A percentile compares a stretch with the other conserved stretches of the same genome.
phyloP scores from a whole-genome alignment of 805 yeast species.

The Cyberlindnera petersonii region DNA sequence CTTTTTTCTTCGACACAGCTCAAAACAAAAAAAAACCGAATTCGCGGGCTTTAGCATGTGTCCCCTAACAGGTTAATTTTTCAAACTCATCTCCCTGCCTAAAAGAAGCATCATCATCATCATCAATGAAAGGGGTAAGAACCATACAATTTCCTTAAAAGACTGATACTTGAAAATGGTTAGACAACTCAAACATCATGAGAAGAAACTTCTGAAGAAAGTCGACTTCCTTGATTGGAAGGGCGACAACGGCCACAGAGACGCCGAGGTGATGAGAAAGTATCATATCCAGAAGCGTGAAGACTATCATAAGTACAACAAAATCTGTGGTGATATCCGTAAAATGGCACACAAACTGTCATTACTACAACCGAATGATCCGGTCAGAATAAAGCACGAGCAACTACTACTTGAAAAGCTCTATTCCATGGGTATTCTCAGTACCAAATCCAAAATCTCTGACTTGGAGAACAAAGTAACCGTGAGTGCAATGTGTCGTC shows the following conservation, averaged over 20 bases:
- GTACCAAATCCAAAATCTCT: constrained; percentile 86
- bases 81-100: no score
- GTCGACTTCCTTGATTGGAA: constrained; percentile 98
- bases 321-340: constrained; percentile 86
- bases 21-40: no score
- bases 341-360: constrained; percentile 85
- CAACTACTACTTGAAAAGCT: constrained; percentile 82
- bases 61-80: no score
- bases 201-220: constrained; percentile 88
- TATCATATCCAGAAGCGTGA: constrained; percentile 93
- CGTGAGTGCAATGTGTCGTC: constrained; percentile 87
- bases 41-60: no score
- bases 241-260: constrained; percentile 92
- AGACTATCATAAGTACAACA: constrained; percentile 92
- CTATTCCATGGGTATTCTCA: constrained; percentile 80
- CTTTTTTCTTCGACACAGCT: no score
- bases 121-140: no score
- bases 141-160: no score
- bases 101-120: no score
- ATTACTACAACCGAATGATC: constrained; percentile 80
- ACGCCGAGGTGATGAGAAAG: constrained; percentile 92
- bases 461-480: constrained; percentile 89
- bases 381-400: constrained; percentile 84
- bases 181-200: constrained; percentile 88
- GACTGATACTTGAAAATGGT: constrained; percentile 70